Base-by-base conservation (phyloP, 495 filamentous ascomycete genomes). In the Daldinia grandis region DNA sequence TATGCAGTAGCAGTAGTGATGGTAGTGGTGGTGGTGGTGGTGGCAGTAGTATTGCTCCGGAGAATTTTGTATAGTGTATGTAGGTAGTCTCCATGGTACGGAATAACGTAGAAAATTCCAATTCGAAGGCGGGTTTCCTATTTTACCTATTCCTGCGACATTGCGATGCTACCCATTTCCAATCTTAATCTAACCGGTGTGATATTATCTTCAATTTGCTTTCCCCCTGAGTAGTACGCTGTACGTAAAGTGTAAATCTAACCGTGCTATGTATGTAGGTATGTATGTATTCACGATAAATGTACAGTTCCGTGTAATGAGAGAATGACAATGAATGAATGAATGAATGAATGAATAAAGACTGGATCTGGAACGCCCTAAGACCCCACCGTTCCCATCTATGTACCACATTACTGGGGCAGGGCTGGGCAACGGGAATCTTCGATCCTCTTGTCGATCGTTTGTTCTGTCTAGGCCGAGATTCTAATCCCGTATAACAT, bases 361-460 rank as follows among this genome's bases (percentile, higher is more conserved):
- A 35, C 33, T 47, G 55, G 61, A 73, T 73, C 70, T 73, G 61
- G 70, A 64, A 68, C 56, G 61, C 54, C 10, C 19, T 53, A 53
- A 49, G 17, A 56, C 57, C 53, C 64, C 65, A 68, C 69, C 64
- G 30, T 56, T 64, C 50, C 27, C 24, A 72, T 68, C 59, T 64
- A 61, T 53, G 60, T 68, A 64, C 69, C 69, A 64, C 60, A 21
- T 60, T 57, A 40, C 64, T 68, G 64, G 64, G 60, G 50, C 53
- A 35, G 60, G 49, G 33, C 42, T 66, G 51, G 58, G 49, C 57
- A 37, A 47, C 61, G 65, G 69, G 65, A 68, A 68, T 68, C 70
- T 65, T 73, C 65, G 65, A 73, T 73, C 69, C 37, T 51, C 53
- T 65, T 65, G 70, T 73, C 70, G 70, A 73, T 73, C 70, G 53